A percentile compares a stretch with the other conserved stretches of the same genome.
Evolutionary conservation across 306 rosid species (phyloP).

Genomic region (Rubus parviflorus): DNA sequence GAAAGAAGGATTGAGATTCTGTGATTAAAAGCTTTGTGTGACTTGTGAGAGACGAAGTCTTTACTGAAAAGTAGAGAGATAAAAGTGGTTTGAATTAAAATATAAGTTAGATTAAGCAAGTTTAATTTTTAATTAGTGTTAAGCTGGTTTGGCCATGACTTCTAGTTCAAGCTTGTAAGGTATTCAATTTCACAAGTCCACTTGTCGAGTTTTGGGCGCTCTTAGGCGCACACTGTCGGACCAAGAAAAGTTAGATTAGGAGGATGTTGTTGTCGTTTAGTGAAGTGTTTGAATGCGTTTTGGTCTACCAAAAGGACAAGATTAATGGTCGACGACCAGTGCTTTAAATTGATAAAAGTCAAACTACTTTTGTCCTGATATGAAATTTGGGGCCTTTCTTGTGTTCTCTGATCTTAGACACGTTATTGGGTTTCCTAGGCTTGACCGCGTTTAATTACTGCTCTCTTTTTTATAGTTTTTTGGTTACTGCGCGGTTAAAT

Average conservation of each 20-base stretch:
- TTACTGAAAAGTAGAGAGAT: conserved; percentile 3
- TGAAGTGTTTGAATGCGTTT: conserved; percentile 4
- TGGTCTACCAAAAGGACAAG: conserved; percentile 13
- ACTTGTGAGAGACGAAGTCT: conserved; percentile 10
- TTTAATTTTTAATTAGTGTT: background rate
- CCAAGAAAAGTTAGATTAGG: background rate
- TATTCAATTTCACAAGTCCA: conserved; percentile 20
- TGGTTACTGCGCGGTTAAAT: conserved; percentile 8
- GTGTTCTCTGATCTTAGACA: background rate
- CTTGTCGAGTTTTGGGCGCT: conserved; percentile 21
- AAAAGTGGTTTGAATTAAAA: conserved; percentile 11
- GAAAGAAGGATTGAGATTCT: conserved; percentile 12
- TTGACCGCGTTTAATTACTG: conserved; percentile 5
- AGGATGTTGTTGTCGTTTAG: conserved; percentile 50
- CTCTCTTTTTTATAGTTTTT: background rate
- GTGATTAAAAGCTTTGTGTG: conserved; percentile 2
- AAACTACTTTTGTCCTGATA: conserved; percentile 10
- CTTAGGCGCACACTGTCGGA: conserved; percentile 23
- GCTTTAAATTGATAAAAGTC: background rate
- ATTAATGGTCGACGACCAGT: conserved; percentile 1
- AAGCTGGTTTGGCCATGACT: conserved; percentile 17
- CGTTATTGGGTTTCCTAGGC: conserved; percentile 1
- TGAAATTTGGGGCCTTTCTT: background rate
- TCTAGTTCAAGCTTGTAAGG: conserved; percentile 34
- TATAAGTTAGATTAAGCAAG: background rate